Conservation (phyloP, 2,329 filamentous ascomycete genomes). For the Alternaria tenuissima region DNA sequence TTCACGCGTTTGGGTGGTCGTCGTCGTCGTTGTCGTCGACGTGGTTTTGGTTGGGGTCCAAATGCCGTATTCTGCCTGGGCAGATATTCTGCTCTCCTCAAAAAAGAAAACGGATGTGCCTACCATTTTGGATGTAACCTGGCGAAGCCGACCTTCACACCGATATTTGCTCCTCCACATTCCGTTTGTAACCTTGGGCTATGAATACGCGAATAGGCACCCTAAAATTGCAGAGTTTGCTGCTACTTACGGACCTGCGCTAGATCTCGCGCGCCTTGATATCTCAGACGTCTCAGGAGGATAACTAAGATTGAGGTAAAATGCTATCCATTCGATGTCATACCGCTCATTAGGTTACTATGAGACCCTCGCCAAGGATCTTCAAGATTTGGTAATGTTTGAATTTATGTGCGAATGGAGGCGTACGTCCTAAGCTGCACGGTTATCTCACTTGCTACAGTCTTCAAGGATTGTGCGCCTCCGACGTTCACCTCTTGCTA, state of each 20-base stretch:
- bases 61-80: slow-evolving; percentile 6
- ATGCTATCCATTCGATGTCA: background rate
- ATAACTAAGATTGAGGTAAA: background rate
- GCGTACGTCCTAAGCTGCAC: background rate
- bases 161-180: background rate
- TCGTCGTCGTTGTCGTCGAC: background rate
- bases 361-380: background rate
- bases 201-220: background rate
- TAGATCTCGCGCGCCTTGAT: background rate
- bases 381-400: background rate
- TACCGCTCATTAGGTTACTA: background rate
- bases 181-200: background rate
- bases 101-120: background rate
- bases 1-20: background rate
- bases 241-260: slow-evolving; percentile 7
- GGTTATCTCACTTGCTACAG: background rate
- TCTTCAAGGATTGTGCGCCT: background rate
- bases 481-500: background rate
- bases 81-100: slow-evolving; percentile 1
- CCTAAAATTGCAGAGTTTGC: slow-evolving; percentile 3
- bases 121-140: background rate
- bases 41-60: background rate
- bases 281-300: slow-evolving; percentile 4
- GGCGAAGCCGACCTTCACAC: background rate
- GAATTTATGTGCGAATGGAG: background rate